Evolutionary conservation across 768 basidiomycete genomes (phyloP).

Genomic region (Termitomyces sp.): DNA sequence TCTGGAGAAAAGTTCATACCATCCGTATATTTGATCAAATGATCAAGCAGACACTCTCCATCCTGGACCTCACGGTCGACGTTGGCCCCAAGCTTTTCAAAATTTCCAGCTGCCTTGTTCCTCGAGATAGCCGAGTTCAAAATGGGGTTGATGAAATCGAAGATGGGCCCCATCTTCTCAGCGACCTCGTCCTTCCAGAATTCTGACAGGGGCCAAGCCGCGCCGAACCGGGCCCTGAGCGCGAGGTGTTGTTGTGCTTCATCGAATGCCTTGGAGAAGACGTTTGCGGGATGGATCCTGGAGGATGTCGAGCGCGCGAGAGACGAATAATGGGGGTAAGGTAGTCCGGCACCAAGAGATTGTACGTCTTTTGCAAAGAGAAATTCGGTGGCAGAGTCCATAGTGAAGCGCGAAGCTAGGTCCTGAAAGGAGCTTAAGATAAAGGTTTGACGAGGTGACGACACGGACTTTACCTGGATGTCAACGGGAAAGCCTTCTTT

Average conservation of each 20-base stretch:
- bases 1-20: conserved; percentile 22
- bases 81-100: conserved; percentile 16
- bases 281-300: conserved; percentile 28
- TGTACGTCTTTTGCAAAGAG: conserved; percentile 50
- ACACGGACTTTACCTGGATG: conserved; percentile 39
- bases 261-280: conserved; percentile 45
- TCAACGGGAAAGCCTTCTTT: conserved; percentile 46
- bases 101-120: conserved; percentile 6
- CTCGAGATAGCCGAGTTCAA: conserved; percentile 38
- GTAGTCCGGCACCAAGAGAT: conserved; percentile 42
- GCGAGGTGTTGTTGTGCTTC: conserved; percentile 33
- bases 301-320: conserved; percentile 21
- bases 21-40: conserved; percentile 46
- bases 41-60: conserved; percentile 38
- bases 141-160: conserved; percentile 50
- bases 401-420: conserved; percentile 44
- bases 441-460: neutral
- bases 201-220: conserved; percentile 45
- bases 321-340: conserved; percentile 34
- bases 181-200: conserved; percentile 43
- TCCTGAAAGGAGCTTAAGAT: conserved; percentile 23
- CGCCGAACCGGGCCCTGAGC: conserved; percentile 30
- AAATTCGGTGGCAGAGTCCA: conserved; percentile 60
- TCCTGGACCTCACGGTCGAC: conserved; percentile 26
- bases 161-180: conserved; percentile 40